These are phyloP conservation scores for Piper longum DNA, from an alignment of 164 flowering plant species.

Conservation along the genomic window DNA sequence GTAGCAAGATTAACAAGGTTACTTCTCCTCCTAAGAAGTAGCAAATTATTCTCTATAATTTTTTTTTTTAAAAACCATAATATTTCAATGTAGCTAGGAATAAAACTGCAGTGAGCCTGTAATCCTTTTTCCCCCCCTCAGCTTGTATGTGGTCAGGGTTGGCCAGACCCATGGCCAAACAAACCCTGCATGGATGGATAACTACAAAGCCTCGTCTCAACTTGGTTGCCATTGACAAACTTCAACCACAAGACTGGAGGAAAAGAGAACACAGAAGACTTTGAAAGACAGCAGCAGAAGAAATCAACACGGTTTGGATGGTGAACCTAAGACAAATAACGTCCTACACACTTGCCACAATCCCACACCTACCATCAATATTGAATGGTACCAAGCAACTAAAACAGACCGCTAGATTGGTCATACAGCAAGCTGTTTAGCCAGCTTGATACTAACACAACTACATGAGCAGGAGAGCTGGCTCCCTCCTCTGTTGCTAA, in stretches of 20 bases:
- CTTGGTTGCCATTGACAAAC: background rate
- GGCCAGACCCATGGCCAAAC: background rate
- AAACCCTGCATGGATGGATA: background rate
- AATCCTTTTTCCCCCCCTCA: background rate
- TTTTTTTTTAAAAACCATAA: too few relatives aligned
- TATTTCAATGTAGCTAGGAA: too few relatives aligned
- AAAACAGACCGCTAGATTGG: background rate
- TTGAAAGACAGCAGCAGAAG: background rate
- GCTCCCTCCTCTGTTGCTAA: too few relatives aligned
- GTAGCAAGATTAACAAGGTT: too few relatives aligned
- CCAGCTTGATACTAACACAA: conserved; percentile 1
- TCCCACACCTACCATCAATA: conserved; percentile 33
- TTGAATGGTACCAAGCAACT: background rate
- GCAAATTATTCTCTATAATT: too few relatives aligned
- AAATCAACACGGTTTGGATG: too few relatives aligned
- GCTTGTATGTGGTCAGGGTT: background rate
- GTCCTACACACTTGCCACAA: conserved; percentile 37
- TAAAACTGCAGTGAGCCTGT: too few relatives aligned
- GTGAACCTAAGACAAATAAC: too few relatives aligned
- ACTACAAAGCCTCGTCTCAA: background rate
- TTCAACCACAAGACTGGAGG: background rate
- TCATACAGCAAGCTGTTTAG: background rate
- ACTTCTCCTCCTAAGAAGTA: too few relatives aligned
- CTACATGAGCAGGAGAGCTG: conserved; percentile 10
- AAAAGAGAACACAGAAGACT: background rate